Conservation (phyloP, 768 basidiomycete genomes). For the Leccinum variicolor region DNA sequence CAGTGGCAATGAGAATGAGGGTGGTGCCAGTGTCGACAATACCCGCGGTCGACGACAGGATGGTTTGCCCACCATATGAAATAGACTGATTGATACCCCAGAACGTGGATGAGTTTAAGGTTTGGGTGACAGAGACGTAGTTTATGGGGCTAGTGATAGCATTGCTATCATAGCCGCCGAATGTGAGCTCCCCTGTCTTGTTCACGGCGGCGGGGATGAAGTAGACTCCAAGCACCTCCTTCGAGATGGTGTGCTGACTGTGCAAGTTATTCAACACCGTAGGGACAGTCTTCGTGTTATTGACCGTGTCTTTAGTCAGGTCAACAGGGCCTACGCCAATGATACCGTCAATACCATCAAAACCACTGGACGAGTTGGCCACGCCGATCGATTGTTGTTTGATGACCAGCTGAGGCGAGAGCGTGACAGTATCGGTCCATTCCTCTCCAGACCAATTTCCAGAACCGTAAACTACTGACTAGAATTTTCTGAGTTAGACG, state of each 20-base stretch:
- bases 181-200: slow-evolving; percentile 23
- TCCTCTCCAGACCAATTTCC: slow-evolving; percentile 12
- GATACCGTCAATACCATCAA: slow-evolving; percentile 36
- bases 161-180: slow-evolving; percentile 19
- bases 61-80: neutral
- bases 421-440: slow-evolving; percentile 8
- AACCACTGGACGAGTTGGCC: slow-evolving; percentile 24
- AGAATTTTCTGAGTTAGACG: neutral
- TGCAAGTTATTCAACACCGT: slow-evolving; percentile 36
- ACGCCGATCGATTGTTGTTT: slow-evolving; percentile 34
- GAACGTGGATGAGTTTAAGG: slow-evolving; percentile 20
- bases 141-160: slow-evolving; percentile 6
- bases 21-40: slow-evolving; percentile 24
- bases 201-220: slow-evolving; percentile 22
- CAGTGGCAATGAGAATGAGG: slow-evolving; percentile 28
- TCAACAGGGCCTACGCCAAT: slow-evolving; percentile 35
- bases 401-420: slow-evolving; percentile 1
- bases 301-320: slow-evolving; percentile 28
- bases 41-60: slow-evolving; percentile 15
- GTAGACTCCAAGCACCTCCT: slow-evolving; percentile 30
- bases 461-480: slow-evolving; percentile 3
- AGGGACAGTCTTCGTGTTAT: slow-evolving; percentile 14
- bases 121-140: slow-evolving; percentile 24
- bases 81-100: slow-evolving; percentile 19
- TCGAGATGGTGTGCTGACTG: slow-evolving; percentile 23